phyloP scores from a whole-genome alignment of 1,284 basidiomycete genomes.

The Ganoderma sp. region DNA sequence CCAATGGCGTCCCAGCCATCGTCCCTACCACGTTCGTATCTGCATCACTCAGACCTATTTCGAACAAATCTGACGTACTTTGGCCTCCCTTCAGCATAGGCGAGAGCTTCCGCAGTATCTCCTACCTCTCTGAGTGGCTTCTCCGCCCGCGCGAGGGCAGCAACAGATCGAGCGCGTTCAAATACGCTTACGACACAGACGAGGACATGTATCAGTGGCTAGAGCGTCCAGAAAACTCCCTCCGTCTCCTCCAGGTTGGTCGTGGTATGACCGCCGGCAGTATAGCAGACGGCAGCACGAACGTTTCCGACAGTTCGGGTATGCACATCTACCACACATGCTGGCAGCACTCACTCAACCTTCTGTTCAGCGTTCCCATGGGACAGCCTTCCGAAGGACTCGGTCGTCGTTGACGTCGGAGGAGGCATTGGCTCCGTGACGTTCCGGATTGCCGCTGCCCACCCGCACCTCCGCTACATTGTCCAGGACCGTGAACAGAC shows the following conservation, averaged over 20 bases:
- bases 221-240: slow-evolving; percentile 35
- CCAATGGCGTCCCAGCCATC: slow-evolving; percentile 67
- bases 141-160: not conserved
- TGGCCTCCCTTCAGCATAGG: not conserved
- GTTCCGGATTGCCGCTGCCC: slow-evolving; percentile 65
- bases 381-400: slow-evolving; percentile 55
- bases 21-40: slow-evolving; percentile 61
- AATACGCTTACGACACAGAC: slow-evolving; percentile 36
- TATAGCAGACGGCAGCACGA: slow-evolving; percentile 31
- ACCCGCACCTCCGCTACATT: slow-evolving; percentile 59
- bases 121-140: not conserved
- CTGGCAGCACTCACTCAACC: not conserved
- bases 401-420: slow-evolving; percentile 71
- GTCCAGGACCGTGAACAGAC: slow-evolving; percentile 72
- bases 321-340: not conserved
- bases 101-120: slow-evolving; percentile 1
- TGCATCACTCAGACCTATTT: not conserved
- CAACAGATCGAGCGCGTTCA: slow-evolving; percentile 29
- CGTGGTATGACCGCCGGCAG: slow-evolving; percentile 37
- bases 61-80: not conserved
- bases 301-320: slow-evolving; percentile 4
- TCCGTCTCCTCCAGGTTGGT: slow-evolving; percentile 33
- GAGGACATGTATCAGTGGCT: slow-evolving; percentile 36
- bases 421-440: slow-evolving; percentile 75
- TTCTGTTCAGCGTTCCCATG: slow-evolving; percentile 58